Conservation (phyloP, 345 rosid species). For the Eucalyptus polyanthemos region DNA sequence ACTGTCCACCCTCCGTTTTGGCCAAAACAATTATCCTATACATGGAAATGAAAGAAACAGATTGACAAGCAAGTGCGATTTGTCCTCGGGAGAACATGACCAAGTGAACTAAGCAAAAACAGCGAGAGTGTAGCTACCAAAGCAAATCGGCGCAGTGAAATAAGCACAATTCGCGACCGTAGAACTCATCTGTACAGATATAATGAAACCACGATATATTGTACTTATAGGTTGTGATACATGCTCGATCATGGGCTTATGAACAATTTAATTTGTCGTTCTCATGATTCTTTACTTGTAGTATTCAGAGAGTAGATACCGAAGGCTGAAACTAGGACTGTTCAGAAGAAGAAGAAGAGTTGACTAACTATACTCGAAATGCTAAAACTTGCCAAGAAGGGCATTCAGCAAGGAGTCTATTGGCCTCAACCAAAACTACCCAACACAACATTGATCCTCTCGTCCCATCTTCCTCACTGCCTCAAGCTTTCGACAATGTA, state of each 20-base stretch:
- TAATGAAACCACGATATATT: not conserved
- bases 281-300: not conserved
- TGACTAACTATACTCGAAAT: not conserved
- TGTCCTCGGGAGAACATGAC: not conserved
- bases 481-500: conserved; percentile 89
- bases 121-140: not conserved
- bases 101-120: not conserved
- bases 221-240: not conserved
- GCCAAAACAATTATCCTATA: not conserved
- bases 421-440: not conserved
- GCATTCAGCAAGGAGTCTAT: not conserved
- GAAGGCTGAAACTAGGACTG: not conserved
- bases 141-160: not conserved
- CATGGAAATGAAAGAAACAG: not conserved
- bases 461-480: conserved; percentile 17
- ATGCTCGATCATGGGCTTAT: not conserved
- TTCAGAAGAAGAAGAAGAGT: not conserved
- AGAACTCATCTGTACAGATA: not conserved
- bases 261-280: not conserved
- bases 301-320: not conserved
- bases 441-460: not conserved
- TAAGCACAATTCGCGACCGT: not conserved
- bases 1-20: not conserved
- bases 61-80: not conserved
- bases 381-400: not conserved